Base-by-base conservation (phyloP, 179 eudicot genomes). In the Heliamphora pulchella region DNA sequence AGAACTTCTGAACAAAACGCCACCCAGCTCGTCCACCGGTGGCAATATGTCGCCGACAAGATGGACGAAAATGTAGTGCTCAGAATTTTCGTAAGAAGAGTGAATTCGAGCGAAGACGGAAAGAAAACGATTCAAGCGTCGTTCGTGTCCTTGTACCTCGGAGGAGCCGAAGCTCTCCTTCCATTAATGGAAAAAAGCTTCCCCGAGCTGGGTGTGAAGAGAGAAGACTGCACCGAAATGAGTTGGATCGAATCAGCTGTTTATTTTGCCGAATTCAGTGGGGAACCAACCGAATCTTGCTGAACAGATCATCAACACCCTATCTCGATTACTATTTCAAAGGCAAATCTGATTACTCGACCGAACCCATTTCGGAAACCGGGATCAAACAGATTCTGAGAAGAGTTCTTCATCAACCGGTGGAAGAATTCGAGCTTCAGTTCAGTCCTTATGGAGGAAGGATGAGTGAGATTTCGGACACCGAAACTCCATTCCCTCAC, bases 141-240 rank as follows among this genome's bases (percentile, higher is more conserved):
- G 3, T 81, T 77, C 31, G 20, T 39, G 31, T 75, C 81, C 0
- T 48, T 78, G 69, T 84, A 39, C 58, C 81, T 78, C 0, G 83
- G 86, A 0, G 59, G 67, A 58, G 20, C 76, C 6, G 81, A 77
- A 6, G 57, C 68, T 0, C 83, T 84, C 20, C n/a, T 79, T 9
- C 68, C 46, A 2, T 5, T 79, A 3, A 79, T 71, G 81, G 54
- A 79, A 57, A 13, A 79, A 20, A 79, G 81, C 76, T 71, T 79
- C 47, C 76, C 81, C 8, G 81, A 79, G 13, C 7, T 79, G 57
- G 76, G 76, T 10, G 44, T 71, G 76, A 14, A 0, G 22, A 48
- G 58, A 71, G 22, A 57, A 58, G 54, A 79, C 50, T 79, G 81
- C 13, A 57, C 14, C 1, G 77, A 79, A 7, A 79, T 79, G 76